Evolutionary conservation across 352 stramenopile species (phyloP).

Genomic region (Globisporangium cylindrosporum): DNA sequence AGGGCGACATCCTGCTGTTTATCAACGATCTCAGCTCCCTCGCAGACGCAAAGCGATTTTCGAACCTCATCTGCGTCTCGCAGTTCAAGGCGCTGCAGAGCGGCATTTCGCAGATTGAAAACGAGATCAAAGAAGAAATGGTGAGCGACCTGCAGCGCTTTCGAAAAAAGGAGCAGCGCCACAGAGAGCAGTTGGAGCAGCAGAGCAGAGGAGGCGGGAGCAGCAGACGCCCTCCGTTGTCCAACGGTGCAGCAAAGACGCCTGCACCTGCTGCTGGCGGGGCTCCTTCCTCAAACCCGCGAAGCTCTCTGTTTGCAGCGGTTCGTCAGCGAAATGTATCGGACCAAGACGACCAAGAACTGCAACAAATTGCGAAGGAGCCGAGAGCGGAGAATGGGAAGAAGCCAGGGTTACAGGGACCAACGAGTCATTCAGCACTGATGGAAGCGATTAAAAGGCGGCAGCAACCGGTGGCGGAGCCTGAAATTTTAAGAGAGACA

Average conservation of each 20-base stretch:
- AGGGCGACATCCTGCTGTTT: constrained; percentile 66
- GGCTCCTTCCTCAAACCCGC: constrained; percentile 13
- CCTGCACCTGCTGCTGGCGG: not conserved
- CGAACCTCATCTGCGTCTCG: constrained; percentile 62
- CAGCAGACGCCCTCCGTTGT: constrained; percentile 12
- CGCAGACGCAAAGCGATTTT: constrained; percentile 59
- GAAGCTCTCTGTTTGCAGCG: constrained; percentile 25
- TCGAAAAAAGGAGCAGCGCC: constrained; percentile 39
- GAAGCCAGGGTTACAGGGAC: not conserved
- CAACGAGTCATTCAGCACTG: constrained; percentile 4
- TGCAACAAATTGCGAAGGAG: not conserved
- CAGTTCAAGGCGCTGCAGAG: constrained; percentile 49
- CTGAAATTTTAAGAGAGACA: not conserved
- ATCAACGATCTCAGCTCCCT: constrained; percentile 58
- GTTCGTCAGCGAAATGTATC: constrained; percentile 25
- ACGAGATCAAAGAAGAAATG: constrained; percentile 78
- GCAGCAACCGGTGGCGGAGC: not conserved
- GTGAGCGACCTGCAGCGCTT: constrained; percentile 48
- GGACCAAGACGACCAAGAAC: not conserved
- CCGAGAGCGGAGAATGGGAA: not conserved
- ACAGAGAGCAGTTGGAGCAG: constrained; percentile 32
- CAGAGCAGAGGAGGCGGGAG: not conserved
- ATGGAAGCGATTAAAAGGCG: constrained; percentile 18
- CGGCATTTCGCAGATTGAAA: constrained; percentile 49
- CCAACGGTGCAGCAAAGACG: constrained; percentile 3